A percentile compares a stretch with the other conserved stretches of the same genome.
phyloP scores from a whole-genome alignment of 352 stramenopile species.

The Peronospora belbahrii region DNA sequence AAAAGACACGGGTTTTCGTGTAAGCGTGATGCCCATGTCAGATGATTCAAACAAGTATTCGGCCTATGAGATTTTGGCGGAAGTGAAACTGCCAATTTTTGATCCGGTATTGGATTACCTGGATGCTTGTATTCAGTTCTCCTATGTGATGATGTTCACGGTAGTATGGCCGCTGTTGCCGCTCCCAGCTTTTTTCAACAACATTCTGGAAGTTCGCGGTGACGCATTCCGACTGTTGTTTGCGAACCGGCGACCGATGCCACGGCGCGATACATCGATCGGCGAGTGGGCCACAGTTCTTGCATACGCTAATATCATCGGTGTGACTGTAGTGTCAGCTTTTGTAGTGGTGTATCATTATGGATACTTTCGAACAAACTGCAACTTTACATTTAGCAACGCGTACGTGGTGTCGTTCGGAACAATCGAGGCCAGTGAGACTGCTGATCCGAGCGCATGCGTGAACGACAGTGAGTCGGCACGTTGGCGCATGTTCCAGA shows the following conservation, averaged over 20 bases:
- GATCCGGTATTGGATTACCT: slow-evolving; percentile 83
- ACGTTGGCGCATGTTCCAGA: slow-evolving; percentile 70
- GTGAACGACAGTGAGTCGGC: slow-evolving; percentile 33
- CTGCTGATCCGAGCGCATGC: slow-evolving; percentile 30
- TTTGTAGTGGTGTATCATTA: slow-evolving; percentile 84
- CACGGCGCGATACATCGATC: slow-evolving; percentile 71
- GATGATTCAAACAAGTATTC: slow-evolving; percentile 85
- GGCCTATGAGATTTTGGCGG: slow-evolving; percentile 78
- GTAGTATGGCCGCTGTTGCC: slow-evolving; percentile 85
- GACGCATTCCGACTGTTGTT: slow-evolving; percentile 80
- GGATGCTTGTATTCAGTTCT: slow-evolving; percentile 85
- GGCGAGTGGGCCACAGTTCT: slow-evolving; percentile 81
- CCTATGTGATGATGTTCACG: slow-evolving; percentile 88
- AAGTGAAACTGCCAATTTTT: slow-evolving; percentile 76
- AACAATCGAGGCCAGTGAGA: slow-evolving; percentile 32
- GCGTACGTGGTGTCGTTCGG: slow-evolving; percentile 75
- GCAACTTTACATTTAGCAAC: slow-evolving; percentile 64
- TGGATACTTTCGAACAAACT: slow-evolving; percentile 65
- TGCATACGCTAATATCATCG: slow-evolving; percentile 81
- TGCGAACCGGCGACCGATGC: slow-evolving; percentile 72
- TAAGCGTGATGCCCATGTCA: slow-evolving; percentile 58
- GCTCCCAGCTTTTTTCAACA: slow-evolving; percentile 82
- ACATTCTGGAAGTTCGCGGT: slow-evolving; percentile 79
- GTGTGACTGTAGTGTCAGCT: slow-evolving; percentile 69
- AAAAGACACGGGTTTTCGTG: slow-evolving; percentile 56